These are phyloP conservation scores for Hypoxylon fragiforme DNA, from an alignment of 495 filamentous ascomycete genomes.

Conservation along the genomic window DNA sequence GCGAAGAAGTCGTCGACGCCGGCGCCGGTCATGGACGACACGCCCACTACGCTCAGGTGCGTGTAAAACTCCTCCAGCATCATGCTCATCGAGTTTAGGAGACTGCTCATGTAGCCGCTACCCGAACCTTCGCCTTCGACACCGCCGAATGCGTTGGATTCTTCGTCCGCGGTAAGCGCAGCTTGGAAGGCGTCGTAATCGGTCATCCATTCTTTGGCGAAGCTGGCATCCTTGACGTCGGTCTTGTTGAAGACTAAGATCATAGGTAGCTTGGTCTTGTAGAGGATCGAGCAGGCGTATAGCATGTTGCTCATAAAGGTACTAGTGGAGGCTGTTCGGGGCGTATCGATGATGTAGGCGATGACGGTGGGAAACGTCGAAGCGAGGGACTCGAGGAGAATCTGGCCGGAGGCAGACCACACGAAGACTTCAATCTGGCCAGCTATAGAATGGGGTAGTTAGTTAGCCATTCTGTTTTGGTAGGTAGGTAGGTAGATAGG, in stretches of 20 bases:
- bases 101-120: conserved; percentile 94
- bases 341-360: conserved; percentile 96
- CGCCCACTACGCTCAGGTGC: conserved; percentile 86
- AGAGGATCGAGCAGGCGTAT: conserved; percentile 95
- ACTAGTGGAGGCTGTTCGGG: conserved; percentile 83
- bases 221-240: conserved; percentile 85
- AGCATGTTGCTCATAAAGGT: conserved; percentile 99
- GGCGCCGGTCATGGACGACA: conserved; percentile 89
- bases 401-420: conserved; percentile 91
- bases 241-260: conserved; percentile 99
- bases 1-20: conserved; percentile 93
- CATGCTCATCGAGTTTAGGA: conserved; percentile 95
- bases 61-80: conserved; percentile 98
- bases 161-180: conserved; percentile 79
- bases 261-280: conserved; percentile 98
- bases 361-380: conserved; percentile 94
- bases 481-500: background rate
- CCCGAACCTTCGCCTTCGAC: conserved; percentile 68
- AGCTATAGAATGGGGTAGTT: conserved; percentile 35
- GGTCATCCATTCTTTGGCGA: conserved; percentile 99
- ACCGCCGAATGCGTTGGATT: conserved; percentile 73
- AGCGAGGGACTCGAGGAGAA: conserved; percentile 89
- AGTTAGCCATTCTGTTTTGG: background rate
- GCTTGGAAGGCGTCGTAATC: conserved; percentile 95
- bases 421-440: conserved; percentile 99